Conservation (phyloP, 805 yeast species). For the Hanseniaspora hatyaiensis region DNA sequence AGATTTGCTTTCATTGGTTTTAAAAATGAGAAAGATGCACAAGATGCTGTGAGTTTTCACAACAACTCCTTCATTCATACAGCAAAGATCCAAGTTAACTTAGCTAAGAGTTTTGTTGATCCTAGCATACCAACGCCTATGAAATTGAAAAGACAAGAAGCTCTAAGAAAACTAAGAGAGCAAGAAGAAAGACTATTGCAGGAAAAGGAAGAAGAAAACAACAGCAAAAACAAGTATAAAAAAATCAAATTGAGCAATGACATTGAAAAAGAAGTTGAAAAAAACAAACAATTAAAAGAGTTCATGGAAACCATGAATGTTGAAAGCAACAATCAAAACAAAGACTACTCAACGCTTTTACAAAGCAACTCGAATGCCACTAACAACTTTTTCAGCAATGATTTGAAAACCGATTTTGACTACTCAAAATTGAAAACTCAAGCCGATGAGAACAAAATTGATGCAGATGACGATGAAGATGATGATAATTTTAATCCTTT, state of each 20-base stretch:
- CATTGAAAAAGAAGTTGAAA: conserved; percentile 51
- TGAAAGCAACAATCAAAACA: conserved; percentile 38
- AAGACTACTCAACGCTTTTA: conserved; percentile 44
- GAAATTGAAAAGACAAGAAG: conserved; percentile 45
- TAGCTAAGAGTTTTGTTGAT: conserved; percentile 80
- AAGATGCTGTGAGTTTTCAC: conserved; percentile 61
- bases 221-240: conserved; percentile 27
- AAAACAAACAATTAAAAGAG: conserved; percentile 61
- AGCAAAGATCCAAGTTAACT: conserved; percentile 59
- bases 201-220: conserved; percentile 33
- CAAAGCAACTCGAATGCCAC: conserved; percentile 30
- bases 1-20: conserved; percentile 90
- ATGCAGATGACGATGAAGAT: conserved; percentile 31
- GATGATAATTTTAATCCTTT: conserved; percentile 30
- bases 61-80: conserved; percentile 75
- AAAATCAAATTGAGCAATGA: conserved; percentile 21
- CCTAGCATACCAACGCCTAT: conserved; percentile 62
- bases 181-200: conserved; percentile 39
- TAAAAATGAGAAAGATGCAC: conserved; percentile 62
- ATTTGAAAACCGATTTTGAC: conserved; percentile 33
- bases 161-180: conserved; percentile 34
- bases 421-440: conserved; percentile 11
- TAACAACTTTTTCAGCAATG: conserved; percentile 2
- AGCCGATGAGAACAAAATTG: conserved; percentile 20
- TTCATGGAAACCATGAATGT: conserved; percentile 78